A percentile compares a stretch with the other conserved stretches of the same genome.
Conservation (phyloP, 768 basidiomycete species). For the Rhizopogon salebrosus region DNA sequence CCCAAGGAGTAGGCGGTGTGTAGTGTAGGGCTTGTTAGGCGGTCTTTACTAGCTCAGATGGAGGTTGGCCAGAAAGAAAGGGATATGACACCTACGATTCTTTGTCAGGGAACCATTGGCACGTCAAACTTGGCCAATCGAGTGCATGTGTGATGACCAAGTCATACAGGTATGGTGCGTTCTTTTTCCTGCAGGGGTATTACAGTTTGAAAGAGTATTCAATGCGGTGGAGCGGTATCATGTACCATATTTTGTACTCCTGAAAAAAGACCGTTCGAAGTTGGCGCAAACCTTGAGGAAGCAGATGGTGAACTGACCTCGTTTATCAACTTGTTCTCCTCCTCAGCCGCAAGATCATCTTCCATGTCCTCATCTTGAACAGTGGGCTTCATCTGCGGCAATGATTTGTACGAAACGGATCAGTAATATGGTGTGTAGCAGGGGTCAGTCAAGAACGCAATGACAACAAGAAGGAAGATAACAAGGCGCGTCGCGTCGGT, state of each 20-base stretch:
- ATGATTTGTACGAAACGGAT: not conserved
- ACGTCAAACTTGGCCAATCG: slow-evolving; percentile 96
- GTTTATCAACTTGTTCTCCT: slow-evolving; percentile 85
- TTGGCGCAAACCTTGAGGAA: slow-evolving; percentile 7
- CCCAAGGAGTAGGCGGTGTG: slow-evolving; percentile 90
- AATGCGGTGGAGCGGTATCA: not conserved
- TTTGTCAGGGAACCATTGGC: slow-evolving; percentile 98
- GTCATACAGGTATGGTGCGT: slow-evolving; percentile 97
- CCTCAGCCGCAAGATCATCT: slow-evolving; percentile 77
- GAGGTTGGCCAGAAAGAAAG: not conserved
- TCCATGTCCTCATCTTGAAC: slow-evolving; percentile 60
- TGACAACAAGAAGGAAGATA: slow-evolving; percentile 1
- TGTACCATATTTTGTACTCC: slow-evolving; percentile 85
- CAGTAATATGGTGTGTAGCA: not conserved
- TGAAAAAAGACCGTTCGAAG: slow-evolving; percentile 22
- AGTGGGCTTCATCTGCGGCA: slow-evolving; percentile 38
- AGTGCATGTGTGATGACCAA: slow-evolving; percentile 95
- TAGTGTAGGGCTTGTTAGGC: slow-evolving; percentile 87
- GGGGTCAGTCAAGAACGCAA: not conserved
- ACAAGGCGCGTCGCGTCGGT: slow-evolving; percentile 21
- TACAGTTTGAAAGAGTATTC: not conserved
- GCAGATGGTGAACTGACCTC: slow-evolving; percentile 46
- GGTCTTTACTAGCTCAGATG: slow-evolving; percentile 45
- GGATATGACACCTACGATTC: slow-evolving; percentile 62
- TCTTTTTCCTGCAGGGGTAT: slow-evolving; percentile 71